Base-by-base conservation (phyloP, 257 asterid genomes). In the Gardenia jasminoides region DNA sequence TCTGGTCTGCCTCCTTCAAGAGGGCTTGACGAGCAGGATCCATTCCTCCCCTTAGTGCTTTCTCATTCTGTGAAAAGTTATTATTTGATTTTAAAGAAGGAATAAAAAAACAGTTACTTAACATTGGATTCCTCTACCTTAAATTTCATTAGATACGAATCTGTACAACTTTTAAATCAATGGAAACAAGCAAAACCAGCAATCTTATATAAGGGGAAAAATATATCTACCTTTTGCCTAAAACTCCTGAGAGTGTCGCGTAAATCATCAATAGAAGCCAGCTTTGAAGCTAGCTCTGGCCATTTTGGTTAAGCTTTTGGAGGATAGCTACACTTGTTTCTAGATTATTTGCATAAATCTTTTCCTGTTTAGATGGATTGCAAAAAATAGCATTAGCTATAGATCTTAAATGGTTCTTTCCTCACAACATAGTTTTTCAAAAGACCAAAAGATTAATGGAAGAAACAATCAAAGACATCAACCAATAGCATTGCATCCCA, bases 1-100 rank as follows among this genome's bases (percentile, higher is more conserved):
- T 88, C 71, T 86, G 91, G 69, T 91, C 94, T 1, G 98, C 93
- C 43, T 94, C 95, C 86, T 83, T 87, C 74, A 86, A 85, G 43
- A 62, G 41, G 58, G 81, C 82, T 82, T 78, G 89, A 67, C 47
- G 85, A 47, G 74, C 44, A 74, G 24, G 91, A 78, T 90, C 94
- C 50, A 43, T 91, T 54, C 84, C 92, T 8, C 83, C 91, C 72
- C 79, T 85, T n/a, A 85, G 78, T 47, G 89, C 91, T 80, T 89
- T 85, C 88, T 88, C 92, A 66, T 92, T 94, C 98, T 94, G 87
- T 76, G 46, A 54, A 80, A 36, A 52, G 62, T 83, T 56, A 52
- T 44, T 79, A 28, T 30, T 67, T 30, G 33, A 64, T 64, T 36
- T 36, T n/a, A n/a, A n/a, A 36, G 41, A 36, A 36, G 4, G 4